phyloP scores from a whole-genome alignment of 345 rosid species.

The Aquilaria yunnanensis region DNA sequence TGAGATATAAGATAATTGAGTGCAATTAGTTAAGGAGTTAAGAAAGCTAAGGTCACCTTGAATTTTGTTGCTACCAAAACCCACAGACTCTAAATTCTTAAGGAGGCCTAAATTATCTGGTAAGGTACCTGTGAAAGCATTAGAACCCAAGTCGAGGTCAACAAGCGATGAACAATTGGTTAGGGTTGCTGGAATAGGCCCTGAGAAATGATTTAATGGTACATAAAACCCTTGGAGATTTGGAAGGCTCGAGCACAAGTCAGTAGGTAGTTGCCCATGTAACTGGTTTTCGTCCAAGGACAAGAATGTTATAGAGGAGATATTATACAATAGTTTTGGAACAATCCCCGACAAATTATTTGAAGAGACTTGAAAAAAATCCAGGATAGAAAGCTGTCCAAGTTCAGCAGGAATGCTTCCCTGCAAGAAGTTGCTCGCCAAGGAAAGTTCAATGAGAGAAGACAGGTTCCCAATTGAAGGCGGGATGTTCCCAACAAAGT shows the following conservation, averaged over 20 bases:
- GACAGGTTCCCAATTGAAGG: constrained; percentile 16
- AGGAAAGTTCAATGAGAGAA: neutral
- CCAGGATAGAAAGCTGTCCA: constrained; percentile 9
- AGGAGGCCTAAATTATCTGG: constrained; percentile 15
- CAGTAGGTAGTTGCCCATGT: constrained; percentile 3
- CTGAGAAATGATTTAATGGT: constrained; percentile 10
- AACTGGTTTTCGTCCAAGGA: neutral
- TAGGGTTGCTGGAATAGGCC: constrained; percentile 14
- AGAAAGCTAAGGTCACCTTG: constrained; percentile 19
- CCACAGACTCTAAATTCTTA: neutral
- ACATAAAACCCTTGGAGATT: neutral
- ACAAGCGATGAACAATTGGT: constrained; percentile 16
- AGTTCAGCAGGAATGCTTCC: constrained; percentile 14
- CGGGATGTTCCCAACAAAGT: constrained; percentile 14
- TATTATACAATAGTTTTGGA: constrained; percentile 15
- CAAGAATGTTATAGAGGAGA: neutral
- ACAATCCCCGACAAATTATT: constrained; percentile 13
- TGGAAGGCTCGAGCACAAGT: constrained; percentile 15
- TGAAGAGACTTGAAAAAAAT: neutral
- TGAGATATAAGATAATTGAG: neutral
- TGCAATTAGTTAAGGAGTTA: constrained; percentile 11
- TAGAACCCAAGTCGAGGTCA: neutral
- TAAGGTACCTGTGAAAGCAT: constrained; percentile 8
- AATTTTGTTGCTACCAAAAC: neutral
- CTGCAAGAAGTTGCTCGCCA: neutral